These are phyloP conservation scores for Pseudopediastrum boryanum DNA, from an alignment of 139 green algal species.

Conservation along the genomic window DNA sequence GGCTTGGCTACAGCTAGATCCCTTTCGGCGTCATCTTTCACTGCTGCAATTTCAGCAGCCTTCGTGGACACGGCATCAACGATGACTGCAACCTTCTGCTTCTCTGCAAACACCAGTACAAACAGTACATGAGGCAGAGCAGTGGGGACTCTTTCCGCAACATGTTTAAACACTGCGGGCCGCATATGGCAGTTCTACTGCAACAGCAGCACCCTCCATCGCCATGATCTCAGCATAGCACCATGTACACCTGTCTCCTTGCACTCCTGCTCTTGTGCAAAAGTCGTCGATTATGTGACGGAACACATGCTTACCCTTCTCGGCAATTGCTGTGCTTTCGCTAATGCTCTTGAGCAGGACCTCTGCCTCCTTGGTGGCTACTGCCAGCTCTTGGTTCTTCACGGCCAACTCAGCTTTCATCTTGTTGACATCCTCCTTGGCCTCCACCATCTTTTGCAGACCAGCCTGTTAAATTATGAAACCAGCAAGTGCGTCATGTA, in stretches of 20 bases:
- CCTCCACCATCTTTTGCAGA: slow-evolving; percentile 93
- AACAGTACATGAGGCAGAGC: not conserved
- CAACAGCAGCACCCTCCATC: too few relatives aligned
- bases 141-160: not conserved
- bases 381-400: slow-evolving; percentile 91
- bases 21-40: slow-evolving; percentile 84
- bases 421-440: slow-evolving; percentile 89
- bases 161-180: not conserved
- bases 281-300: too few relatives aligned
- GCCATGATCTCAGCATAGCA: too few relatives aligned
- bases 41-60: slow-evolving; percentile 63
- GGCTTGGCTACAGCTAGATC: slow-evolving; percentile 92
- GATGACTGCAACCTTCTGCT: slow-evolving; percentile 86
- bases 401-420: slow-evolving; percentile 91
- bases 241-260: too few relatives aligned
- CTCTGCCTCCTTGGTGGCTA: slow-evolving; percentile 82
- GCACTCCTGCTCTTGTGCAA: too few relatives aligned
- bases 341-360: slow-evolving; percentile 90
- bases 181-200: too few relatives aligned
- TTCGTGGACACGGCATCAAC: slow-evolving; percentile 72
- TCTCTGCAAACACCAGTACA: slow-evolving; percentile 52
- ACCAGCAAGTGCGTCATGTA: too few relatives aligned
- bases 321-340: slow-evolving; percentile 86
- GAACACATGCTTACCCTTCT: slow-evolving; percentile 87
- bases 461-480: too few relatives aligned